phyloP scores from a whole-genome alignment of 2,329 filamentous ascomycete genomes.

The Arthrobotrys iridis region DNA sequence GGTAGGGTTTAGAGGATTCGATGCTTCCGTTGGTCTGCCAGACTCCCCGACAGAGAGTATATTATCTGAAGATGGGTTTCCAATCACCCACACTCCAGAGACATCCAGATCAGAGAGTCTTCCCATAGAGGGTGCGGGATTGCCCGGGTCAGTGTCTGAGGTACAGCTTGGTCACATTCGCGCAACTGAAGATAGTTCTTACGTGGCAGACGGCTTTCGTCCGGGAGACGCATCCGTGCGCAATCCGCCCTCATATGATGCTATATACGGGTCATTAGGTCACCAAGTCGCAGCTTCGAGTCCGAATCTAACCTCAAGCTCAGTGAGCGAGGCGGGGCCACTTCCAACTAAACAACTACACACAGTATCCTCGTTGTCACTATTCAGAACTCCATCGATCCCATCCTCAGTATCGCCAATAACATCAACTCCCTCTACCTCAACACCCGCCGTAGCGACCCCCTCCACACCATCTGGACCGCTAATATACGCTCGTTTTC shows the following conservation, averaged over 20 bases:
- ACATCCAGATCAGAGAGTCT: constrained; percentile 22
- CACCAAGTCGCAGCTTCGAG: constrained; percentile 5
- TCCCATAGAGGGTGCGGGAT: not conserved
- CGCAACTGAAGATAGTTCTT: not conserved
- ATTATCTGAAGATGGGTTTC: constrained; percentile 26
- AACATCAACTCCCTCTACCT: not conserved
- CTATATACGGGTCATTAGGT: constrained; percentile 37
- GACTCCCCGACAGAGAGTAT: constrained; percentile 37
- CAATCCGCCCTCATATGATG: constrained; percentile 37
- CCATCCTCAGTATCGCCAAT: constrained; percentile 9
- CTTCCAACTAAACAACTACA: constrained; percentile 36
- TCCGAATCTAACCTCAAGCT: not conserved
- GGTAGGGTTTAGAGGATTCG: constrained; percentile 35
- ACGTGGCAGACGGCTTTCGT: constrained; percentile 46
- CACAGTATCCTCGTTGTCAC: constrained; percentile 39
- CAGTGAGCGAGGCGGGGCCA: constrained; percentile 6
- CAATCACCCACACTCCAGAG: constrained; percentile 15
- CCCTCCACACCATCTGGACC: constrained; percentile 7
- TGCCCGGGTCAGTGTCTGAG: constrained; percentile 32
- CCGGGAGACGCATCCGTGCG: constrained; percentile 25
- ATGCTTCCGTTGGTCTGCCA: constrained; percentile 40
- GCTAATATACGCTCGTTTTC: constrained; percentile 38
- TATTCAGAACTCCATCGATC: constrained; percentile 34
- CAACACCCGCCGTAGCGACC: not conserved
- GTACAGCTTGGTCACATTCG: constrained; percentile 8